Evolutionary conservation across 352 stramenopile genomes (phyloP).

Genomic region (Pythium rhizo-oryzae): DNA sequence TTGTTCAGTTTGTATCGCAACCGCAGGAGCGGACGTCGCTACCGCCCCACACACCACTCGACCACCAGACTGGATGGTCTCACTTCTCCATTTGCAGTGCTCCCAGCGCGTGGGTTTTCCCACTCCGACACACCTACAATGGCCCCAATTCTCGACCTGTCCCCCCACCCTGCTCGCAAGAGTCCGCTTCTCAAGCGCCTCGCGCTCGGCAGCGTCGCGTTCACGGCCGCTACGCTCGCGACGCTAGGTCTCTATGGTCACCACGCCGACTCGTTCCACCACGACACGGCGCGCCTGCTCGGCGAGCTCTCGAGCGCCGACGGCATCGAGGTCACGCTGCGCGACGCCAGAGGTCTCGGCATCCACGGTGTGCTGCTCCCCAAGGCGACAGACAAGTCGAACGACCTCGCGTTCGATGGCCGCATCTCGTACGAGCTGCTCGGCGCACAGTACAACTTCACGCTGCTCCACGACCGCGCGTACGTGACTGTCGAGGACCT

Average conservation of each 20-base stretch:
- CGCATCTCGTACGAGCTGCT: slow-evolving; percentile 33
- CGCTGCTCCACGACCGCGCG: slow-evolving; percentile 27
- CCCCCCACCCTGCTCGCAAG: background rate
- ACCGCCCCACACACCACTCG: too few species aligned
- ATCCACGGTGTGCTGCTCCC: slow-evolving; percentile 32
- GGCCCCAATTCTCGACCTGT: background rate
- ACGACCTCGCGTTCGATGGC: slow-evolving; percentile 30
- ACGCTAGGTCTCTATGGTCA: slow-evolving; percentile 30
- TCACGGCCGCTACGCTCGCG: slow-evolving; percentile 6
- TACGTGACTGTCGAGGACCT: slow-evolving; percentile 31
- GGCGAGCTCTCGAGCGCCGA: slow-evolving; percentile 29
- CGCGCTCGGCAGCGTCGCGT: slow-evolving; percentile 1
- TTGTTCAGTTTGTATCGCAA: too few species aligned
- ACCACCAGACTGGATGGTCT: background rate
- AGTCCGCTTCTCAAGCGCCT: slow-evolving; percentile 3
- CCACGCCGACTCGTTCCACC: slow-evolving; percentile 27
- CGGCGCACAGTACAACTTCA: slow-evolving; percentile 37
- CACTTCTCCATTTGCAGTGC: background rate
- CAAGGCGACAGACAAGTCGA: slow-evolving; percentile 5
- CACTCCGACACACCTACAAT: background rate
- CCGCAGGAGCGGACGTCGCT: background rate
- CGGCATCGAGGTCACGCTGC: slow-evolving; percentile 35
- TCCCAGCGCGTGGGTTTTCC: too few species aligned
- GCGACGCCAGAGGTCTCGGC: slow-evolving; percentile 8
- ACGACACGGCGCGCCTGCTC: slow-evolving; percentile 30